Conservation (phyloP, 2,329 filamentous ascomycete genomes). For the Talaromyces sp. region DNA sequence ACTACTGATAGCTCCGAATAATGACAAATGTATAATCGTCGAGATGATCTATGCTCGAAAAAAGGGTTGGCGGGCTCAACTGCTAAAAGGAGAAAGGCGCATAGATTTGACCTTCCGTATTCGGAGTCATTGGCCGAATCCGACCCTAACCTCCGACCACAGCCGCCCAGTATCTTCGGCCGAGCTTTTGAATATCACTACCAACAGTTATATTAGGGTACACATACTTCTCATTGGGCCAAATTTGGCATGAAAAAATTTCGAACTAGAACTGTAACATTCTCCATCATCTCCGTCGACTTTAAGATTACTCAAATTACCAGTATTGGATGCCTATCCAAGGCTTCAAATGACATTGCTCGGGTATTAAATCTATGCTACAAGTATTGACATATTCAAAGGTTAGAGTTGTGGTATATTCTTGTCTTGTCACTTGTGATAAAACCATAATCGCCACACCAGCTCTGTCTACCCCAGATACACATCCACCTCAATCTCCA, state of each 20-base stretch:
- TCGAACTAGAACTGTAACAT: no score
- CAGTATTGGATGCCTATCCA: constrained; percentile 52
- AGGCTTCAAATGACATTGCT: no score
- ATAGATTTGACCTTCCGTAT: neutral
- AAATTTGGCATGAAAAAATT: no score
- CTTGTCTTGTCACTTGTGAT: neutral
- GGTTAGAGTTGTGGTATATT: neutral
- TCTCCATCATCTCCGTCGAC: no score
- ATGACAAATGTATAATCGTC: neutral
- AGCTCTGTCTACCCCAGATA: neutral
- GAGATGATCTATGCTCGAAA: neutral
- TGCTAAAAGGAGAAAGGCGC: neutral
- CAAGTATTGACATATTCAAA: neutral
- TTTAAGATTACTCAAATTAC: neutral
- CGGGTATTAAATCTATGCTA: neutral
- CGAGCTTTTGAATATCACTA: neutral
- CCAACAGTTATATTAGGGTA: no score
- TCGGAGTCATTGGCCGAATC: neutral
- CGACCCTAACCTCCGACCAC: neutral
- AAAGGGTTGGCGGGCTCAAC: neutral
- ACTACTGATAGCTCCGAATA: neutral
- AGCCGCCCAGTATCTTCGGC: neutral
- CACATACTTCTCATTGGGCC: no score
- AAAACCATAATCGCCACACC: neutral
- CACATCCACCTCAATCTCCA: constrained; percentile 9